A percentile compares a stretch with the other conserved stretches of the same genome.
phyloP scores from a whole-genome alignment of 352 stramenopile genomes.

The Phytophthora meadii region DNA sequence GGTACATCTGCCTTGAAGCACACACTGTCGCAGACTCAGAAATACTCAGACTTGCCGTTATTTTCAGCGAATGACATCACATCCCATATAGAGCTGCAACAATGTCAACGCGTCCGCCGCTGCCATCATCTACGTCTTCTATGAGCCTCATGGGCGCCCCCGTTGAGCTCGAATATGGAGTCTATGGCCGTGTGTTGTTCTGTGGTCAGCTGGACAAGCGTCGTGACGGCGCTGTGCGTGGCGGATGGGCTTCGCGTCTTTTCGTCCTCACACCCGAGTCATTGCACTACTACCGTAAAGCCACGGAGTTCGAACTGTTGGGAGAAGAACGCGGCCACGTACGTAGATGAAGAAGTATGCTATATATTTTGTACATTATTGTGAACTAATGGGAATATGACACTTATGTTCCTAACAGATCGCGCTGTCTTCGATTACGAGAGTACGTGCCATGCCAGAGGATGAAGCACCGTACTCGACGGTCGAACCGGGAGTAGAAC shows the following conservation, averaged over 20 bases:
- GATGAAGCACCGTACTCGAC: slow-evolving; percentile 61
- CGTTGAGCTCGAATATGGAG: slow-evolving; percentile 62
- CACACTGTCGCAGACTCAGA: slow-evolving; percentile 20
- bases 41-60: slow-evolving; percentile 1
- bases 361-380: background rate
- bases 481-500: slow-evolving; percentile 64
- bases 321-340: slow-evolving; percentile 83
- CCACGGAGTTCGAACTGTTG: slow-evolving; percentile 73
- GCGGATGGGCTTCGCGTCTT: slow-evolving; percentile 76
- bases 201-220: slow-evolving; percentile 82
- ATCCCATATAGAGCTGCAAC: slow-evolving; percentile 1
- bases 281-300: slow-evolving; percentile 85
- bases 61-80: slow-evolving; percentile 28
- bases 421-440: slow-evolving; percentile 65
- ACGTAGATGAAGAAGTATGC: slow-evolving; percentile 8
- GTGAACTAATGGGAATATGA: slow-evolving; percentile 3
- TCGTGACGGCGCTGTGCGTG: slow-evolving; percentile 74
- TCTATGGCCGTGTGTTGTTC: slow-evolving; percentile 78
- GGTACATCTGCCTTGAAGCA: slow-evolving; percentile 15
- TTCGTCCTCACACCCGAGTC: slow-evolving; percentile 83
- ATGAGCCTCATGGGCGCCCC: slow-evolving; percentile 18
- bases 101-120: slow-evolving; percentile 36
- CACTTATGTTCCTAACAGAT: slow-evolving; percentile 43
- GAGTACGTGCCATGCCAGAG: slow-evolving; percentile 79
- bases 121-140: slow-evolving; percentile 29